Evolutionary conservation across 1,284 basidiomycete genomes (phyloP), one percentile per base, ranked within the genome.

Genomic region (Ganoderma resinaceum): DNA sequence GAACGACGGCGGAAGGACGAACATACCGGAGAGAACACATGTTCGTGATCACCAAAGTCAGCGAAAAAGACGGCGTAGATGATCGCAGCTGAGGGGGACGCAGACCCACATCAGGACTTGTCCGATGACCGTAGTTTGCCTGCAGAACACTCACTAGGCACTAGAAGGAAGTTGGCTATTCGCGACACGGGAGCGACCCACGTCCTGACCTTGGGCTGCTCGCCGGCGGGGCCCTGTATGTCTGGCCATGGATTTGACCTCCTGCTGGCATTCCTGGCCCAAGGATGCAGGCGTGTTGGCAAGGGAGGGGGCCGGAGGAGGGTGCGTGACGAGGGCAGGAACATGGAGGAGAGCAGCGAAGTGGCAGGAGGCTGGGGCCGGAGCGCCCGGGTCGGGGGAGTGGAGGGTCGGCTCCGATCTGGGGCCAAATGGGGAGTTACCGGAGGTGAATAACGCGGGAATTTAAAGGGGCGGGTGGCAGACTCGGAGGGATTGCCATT

Each of bases 11-110:
- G 63, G 12, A 35, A 18, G 42, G 62, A 26, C n/a, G 58, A 40
- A 83, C 89, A 74, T 71, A 91, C 90, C 23, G 89, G 88, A 78
- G 84, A 85, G 78, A 91, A 92, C 42, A 91, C 88, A 76, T 92
- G 91, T 40, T 92, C 91, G 62, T 82, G 80, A 33, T 90, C 87
- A 4, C 91, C 91, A 77, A 88, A 92, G 76, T 92, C 89, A 62
- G 86, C 85, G 62, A 88, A 79, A 75, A 92, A 89, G n/a, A 89
- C 80, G 9, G 84, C 84, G 70, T 92, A 92, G 3, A 88, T 37
- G 23, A 83, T 74, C 18, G 84, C 79, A 40, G 80, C 91, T 92
- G 68, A 6, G 29, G 37, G 31, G 35, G 37, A 26, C 12, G n/a
- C n/a, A 38, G 7, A 46, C 46, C 31, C 31, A 38, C 35, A 66